phyloP scores from a whole-genome alignment of 768 basidiomycete genomes.

The Amanita muscaria region DNA sequence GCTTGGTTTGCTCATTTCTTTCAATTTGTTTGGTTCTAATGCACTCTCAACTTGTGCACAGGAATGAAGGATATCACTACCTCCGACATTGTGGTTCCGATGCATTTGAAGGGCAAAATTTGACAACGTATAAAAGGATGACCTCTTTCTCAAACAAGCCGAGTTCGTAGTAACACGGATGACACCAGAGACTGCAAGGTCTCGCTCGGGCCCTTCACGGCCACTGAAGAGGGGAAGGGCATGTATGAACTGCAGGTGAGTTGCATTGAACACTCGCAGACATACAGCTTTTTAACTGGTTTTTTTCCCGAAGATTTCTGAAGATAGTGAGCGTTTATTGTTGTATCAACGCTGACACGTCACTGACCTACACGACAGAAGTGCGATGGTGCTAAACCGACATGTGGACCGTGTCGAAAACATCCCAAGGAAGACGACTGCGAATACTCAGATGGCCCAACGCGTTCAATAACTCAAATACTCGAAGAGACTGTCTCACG shows the following conservation, averaged over 20 bases:
- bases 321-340: slow-evolving; percentile 34
- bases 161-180: slow-evolving; percentile 1
- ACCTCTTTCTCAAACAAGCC: slow-evolving; percentile 2
- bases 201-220: slow-evolving; percentile 18
- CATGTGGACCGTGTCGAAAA: no score
- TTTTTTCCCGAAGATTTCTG: slow-evolving; percentile 27
- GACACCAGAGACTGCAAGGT: slow-evolving; percentile 6
- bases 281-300: slow-evolving; percentile 1
- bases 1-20: no score
- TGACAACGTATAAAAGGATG: no score
- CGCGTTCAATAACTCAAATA: slow-evolving; percentile 48
- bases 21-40: no score
- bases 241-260: slow-evolving; percentile 45
- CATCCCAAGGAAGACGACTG: slow-evolving; percentile 61
- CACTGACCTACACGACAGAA: no score
- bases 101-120: no score
- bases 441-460: slow-evolving; percentile 60
- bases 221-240: slow-evolving; percentile 47
- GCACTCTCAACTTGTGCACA: no score
- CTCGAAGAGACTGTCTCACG: slow-evolving; percentile 52
- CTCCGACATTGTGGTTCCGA: no score
- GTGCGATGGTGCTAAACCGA: slow-evolving; percentile 58
- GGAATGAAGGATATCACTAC: no score
- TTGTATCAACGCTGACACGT: neutral
- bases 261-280: neutral